Conservation (phyloP, 192 early-diverging fungal genomes). For the Podochytrium sp. region DNA sequence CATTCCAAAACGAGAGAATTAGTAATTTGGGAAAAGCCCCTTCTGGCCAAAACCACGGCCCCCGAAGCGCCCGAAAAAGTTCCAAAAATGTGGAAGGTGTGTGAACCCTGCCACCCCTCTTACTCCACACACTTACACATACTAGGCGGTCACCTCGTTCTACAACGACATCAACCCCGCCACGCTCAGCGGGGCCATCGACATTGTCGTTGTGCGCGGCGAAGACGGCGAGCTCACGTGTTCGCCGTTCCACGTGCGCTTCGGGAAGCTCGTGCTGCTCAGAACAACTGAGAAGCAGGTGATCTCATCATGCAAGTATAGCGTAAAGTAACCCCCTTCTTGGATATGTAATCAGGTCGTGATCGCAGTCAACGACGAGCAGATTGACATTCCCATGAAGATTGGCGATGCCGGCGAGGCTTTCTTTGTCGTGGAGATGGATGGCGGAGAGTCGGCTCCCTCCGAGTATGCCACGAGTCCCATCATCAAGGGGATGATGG, state of each 20-base stretch:
- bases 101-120: neutral
- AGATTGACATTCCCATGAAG: constrained; percentile 84
- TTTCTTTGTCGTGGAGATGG: constrained; percentile 95
- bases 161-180: constrained; percentile 97
- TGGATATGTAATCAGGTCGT: too few relatives aligned
- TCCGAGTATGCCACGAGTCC: constrained; percentile 94
- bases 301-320: constrained; percentile 27
- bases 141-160: constrained; percentile 77
- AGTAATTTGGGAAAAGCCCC: too few relatives aligned
- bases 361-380: constrained; percentile 80
- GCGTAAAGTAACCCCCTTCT: too few relatives aligned
- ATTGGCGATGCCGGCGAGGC: constrained; percentile 96
- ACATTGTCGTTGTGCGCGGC: constrained; percentile 93
- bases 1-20: too few relatives aligned
- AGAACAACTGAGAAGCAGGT: constrained; percentile 92
- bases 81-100: neutral
- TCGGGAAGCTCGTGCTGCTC: constrained; percentile 92
- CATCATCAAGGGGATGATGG: constrained; percentile 42
- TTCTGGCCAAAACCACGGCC: too few relatives aligned
- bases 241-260: constrained; percentile 98
- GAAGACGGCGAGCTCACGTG: constrained; percentile 81
- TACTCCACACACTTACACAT: too few relatives aligned
- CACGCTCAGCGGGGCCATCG: constrained; percentile 96
- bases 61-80: neutral
- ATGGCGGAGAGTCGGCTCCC: constrained; percentile 76